Conservation (phyloP, 2,329 filamentous ascomycete species). For the Diplodia intermedia region DNA sequence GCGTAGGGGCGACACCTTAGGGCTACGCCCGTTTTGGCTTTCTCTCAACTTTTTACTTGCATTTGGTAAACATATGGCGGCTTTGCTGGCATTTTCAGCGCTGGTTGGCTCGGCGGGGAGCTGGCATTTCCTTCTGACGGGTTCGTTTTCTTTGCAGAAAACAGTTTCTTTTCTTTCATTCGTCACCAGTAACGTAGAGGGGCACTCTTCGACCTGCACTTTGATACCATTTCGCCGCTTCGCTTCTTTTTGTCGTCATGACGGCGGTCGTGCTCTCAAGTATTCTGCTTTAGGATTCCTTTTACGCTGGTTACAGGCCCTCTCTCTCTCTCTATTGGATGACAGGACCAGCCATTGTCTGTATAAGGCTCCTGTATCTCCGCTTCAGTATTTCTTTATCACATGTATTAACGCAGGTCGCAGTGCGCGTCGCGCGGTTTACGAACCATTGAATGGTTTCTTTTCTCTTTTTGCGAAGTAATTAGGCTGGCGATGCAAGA, state of each 20-base stretch:
- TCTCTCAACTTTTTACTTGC: neutral
- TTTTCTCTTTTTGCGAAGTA: neutral
- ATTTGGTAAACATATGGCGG: conserved; percentile 4
- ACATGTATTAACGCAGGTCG: conserved; percentile 17
- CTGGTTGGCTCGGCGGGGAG: conserved; percentile 9
- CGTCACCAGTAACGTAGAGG: conserved; percentile 19
- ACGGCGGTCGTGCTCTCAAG: neutral
- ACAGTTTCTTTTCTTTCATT: conserved; percentile 17
- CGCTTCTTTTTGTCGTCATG: neutral
- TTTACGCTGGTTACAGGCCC: neutral
- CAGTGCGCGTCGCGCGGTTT: conserved; percentile 24
- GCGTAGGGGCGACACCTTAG: neutral
- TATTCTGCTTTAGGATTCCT: conserved; percentile 6
- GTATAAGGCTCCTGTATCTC: neutral
- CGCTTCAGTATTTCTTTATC: conserved; percentile 2
- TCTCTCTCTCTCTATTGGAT: conserved; percentile 1
- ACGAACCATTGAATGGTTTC: conserved; percentile 8
- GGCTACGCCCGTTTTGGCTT: neutral
- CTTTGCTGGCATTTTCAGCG: conserved; percentile 31
- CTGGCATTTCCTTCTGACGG: conserved; percentile 13
- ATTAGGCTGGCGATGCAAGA: conserved; percentile 14
- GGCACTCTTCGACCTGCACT: conserved; percentile 20
- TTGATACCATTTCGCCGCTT: conserved; percentile 20
- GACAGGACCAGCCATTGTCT: neutral
- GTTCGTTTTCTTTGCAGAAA: conserved; percentile 22